Conservation (phyloP, 331 rosid genomes). For the Arachis monticola region DNA sequence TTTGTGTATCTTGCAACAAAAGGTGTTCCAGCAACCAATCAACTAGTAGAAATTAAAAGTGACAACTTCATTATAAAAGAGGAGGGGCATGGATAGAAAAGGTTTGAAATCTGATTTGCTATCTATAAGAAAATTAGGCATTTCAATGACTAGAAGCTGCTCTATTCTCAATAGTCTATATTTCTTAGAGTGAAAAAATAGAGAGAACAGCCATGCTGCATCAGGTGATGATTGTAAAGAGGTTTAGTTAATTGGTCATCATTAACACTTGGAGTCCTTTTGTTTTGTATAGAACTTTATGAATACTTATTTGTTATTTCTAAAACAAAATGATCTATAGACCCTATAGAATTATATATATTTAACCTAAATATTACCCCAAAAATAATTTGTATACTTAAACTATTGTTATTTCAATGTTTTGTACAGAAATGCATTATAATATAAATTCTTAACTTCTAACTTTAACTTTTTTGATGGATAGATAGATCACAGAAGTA, state of each 20-base stretch:
- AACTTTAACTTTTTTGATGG: not conserved
- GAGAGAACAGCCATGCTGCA: not conserved
- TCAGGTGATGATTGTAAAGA: constrained; percentile 28
- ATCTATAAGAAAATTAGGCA: constrained; percentile 4
- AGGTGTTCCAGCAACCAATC: not conserved
- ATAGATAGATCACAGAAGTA: not conserved
- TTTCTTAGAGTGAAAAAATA: not conserved
- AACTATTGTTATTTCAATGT: not conserved
- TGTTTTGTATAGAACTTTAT: not conserved
- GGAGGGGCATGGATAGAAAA: constrained; percentile 21
- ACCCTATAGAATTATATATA: not conserved
- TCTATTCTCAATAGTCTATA: constrained; percentile 9
- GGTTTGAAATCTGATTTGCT: constrained; percentile 27
- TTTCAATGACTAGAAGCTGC: constrained; percentile 4
- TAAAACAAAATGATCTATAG: not conserved
- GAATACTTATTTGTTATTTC: not conserved
- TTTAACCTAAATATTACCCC: not conserved
- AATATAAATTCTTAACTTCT: not conserved
- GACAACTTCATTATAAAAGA: constrained; percentile 33
- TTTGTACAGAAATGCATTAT: not conserved
- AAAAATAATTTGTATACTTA: not conserved
- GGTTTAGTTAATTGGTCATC: constrained; percentile 16
- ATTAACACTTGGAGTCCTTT: not conserved
- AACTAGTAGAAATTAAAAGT: not conserved
- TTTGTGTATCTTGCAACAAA: not conserved